These are phyloP conservation scores for Podila verticillata DNA, from an alignment of 192 early-diverging fungal species.

Conservation along the genomic window DNA sequence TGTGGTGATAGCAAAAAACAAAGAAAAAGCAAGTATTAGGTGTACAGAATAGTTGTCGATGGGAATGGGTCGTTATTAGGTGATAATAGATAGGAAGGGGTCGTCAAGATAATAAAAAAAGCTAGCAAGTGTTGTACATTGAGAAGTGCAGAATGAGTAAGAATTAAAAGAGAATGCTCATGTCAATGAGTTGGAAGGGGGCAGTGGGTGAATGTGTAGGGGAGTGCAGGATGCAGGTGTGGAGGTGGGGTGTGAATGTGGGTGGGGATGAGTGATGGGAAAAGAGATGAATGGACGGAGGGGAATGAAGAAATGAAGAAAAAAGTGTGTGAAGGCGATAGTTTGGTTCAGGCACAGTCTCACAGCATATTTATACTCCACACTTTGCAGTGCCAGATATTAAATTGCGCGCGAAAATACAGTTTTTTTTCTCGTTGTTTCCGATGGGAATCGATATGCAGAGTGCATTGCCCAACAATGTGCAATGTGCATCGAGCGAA, in stretches of 20 bases:
- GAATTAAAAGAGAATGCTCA: not conserved
- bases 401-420: not conserved
- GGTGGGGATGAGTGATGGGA: not conserved
- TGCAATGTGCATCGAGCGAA: not conserved
- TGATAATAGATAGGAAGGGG: constrained; percentile 1
- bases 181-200: constrained; percentile 3
- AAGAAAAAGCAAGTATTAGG: not conserved
- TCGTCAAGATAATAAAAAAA: not conserved
- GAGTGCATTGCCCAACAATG: not conserved
- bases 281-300: constrained; percentile 1
- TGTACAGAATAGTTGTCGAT: not conserved
- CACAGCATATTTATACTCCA: too few relatives aligned
- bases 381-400: not conserved
- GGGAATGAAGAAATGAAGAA: not conserved
- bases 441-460: too few relatives aligned
- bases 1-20: too few relatives aligned
- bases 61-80: constrained; percentile 2
- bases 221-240: not conserved
- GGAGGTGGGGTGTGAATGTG: not conserved
- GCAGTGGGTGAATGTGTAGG: not conserved
- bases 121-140: not conserved
- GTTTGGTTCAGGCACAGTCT: not conserved
- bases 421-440: too few relatives aligned
- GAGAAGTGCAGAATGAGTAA: not conserved
- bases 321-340: not conserved